Conservation (phyloP, 768 basidiomycete species). For the Kwoniella shandongensis region DNA sequence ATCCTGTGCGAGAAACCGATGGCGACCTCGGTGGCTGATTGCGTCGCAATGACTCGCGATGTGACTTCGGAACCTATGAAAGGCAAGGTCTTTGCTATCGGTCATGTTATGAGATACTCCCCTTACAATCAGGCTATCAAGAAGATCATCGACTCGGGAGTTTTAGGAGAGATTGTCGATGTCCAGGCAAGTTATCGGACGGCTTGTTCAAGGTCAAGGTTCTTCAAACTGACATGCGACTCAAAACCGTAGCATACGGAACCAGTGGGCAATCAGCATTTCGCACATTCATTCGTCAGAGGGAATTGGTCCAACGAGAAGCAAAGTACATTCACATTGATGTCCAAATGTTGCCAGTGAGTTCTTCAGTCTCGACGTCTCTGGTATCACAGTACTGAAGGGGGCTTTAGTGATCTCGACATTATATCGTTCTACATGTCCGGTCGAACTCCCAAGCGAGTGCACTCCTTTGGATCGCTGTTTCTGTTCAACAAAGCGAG, state of each 20-base stretch:
- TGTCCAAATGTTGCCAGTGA: slow-evolving; percentile 80
- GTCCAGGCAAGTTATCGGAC: slow-evolving; percentile 78
- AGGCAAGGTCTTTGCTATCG: slow-evolving; percentile 68
- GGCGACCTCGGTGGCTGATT: slow-evolving; percentile 71
- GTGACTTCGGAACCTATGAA: slow-evolving; percentile 60
- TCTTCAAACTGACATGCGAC: too few species aligned
- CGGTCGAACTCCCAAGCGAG: too few species aligned
- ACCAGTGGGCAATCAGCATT: slow-evolving; percentile 65
- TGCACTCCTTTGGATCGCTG: too few species aligned
- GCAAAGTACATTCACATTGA: slow-evolving; percentile 71
- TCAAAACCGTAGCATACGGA: too few species aligned
- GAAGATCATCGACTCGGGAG: slow-evolving; percentile 66
- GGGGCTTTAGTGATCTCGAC: slow-evolving; percentile 69
- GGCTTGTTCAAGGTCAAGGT: slow-evolving; percentile 44
- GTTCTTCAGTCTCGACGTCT: slow-evolving; percentile 56
- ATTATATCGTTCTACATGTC: slow-evolving; percentile 51
- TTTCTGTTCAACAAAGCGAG: too few species aligned
- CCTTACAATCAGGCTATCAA: slow-evolving; percentile 72
- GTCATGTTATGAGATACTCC: slow-evolving; percentile 86
- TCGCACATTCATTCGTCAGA: slow-evolving; percentile 82
- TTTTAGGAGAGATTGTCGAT: slow-evolving; percentile 74
- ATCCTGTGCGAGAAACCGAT: slow-evolving; percentile 73
- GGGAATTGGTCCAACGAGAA: slow-evolving; percentile 72
- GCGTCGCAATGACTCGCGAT: slow-evolving; percentile 69
- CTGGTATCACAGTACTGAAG: slow-evolving; percentile 7